Conservation (phyloP, 495 filamentous ascomycete genomes). For the Glarea lozoyensis region DNA sequence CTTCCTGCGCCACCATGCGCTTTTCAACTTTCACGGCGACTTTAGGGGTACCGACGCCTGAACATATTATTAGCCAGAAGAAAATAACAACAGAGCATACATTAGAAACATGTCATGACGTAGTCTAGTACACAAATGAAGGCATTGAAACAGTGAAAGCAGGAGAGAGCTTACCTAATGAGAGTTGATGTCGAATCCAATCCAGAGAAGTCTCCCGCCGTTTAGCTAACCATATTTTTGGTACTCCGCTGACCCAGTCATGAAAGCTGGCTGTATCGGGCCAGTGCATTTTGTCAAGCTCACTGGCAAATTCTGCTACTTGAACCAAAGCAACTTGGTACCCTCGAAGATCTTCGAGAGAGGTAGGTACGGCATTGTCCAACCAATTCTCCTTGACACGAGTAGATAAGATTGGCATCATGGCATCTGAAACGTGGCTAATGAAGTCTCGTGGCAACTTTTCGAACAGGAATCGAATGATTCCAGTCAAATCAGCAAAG, state of each 20-base stretch:
- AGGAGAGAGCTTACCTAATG: slow-evolving; percentile 22
- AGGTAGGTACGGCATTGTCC: slow-evolving; percentile 62
- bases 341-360: slow-evolving; percentile 53
- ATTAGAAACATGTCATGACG: too few relatives aligned
- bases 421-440: slow-evolving; percentile 49
- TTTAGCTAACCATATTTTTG: slow-evolving; percentile 78
- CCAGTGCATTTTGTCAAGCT: slow-evolving; percentile 55
- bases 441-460: slow-evolving; percentile 56
- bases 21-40: slow-evolving; percentile 79
- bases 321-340: slow-evolving; percentile 58
- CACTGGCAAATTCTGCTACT: slow-evolving; percentile 53
- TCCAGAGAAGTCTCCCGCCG: slow-evolving; percentile 70
- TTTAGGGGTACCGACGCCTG: slow-evolving; percentile 51
- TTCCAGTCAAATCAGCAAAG: slow-evolving; percentile 48
- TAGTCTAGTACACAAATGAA: too few relatives aligned
- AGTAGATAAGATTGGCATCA: slow-evolving; percentile 57
- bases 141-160: background rate
- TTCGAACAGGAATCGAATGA: slow-evolving; percentile 57
- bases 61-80: too few relatives aligned
- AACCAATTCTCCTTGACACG: slow-evolving; percentile 67
- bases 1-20: slow-evolving; percentile 58
- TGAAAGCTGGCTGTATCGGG: slow-evolving; percentile 58
- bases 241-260: slow-evolving; percentile 73
- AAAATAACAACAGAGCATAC: too few relatives aligned
- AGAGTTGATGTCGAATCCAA: slow-evolving; percentile 57